These are phyloP conservation scores for Scedosporium minutisporum DNA, from an alignment of 2,329 filamentous ascomycete species.

Conservation along the genomic window DNA sequence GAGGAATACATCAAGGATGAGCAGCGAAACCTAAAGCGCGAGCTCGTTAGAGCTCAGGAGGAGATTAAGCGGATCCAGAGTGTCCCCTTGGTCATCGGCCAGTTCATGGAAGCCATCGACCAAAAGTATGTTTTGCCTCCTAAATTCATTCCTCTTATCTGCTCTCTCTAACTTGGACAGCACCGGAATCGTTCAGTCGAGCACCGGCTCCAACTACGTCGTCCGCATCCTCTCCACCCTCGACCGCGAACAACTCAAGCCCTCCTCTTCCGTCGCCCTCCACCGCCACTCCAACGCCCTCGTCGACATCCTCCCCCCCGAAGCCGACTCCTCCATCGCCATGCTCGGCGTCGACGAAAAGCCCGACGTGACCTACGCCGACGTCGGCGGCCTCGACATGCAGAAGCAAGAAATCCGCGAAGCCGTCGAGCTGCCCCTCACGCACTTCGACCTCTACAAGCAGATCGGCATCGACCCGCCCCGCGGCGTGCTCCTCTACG, in stretches of 20 bases:
- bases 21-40: conserved; percentile 93
- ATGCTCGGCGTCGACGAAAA: conserved; percentile 97
- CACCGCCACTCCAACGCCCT: conserved; percentile 98
- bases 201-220: conserved; percentile 97
- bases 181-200: conserved; percentile 97
- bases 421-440: conserved; percentile 91
- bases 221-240: conserved; percentile 96
- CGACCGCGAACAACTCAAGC: conserved; percentile 95
- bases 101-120: conserved; percentile 99
- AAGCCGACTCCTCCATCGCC: conserved; percentile 96
- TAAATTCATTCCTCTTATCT: no score
- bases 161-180: conserved; percentile 33
- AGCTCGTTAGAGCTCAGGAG: conserved; percentile 93
- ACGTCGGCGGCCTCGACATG: conserved; percentile 97
- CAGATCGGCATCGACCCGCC: conserved; percentile 99
- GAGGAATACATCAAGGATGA: conserved; percentile 99
- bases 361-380: conserved; percentile 94
- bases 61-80: conserved; percentile 99
- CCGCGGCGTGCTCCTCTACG: conserved; percentile 90
- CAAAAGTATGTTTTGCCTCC: no score
- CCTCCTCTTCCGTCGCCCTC: conserved; percentile 91
- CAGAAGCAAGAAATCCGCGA: conserved; percentile 99
- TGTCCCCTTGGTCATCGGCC: conserved; percentile 92
- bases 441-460: conserved; percentile 97
- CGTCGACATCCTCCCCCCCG: conserved; percentile 96